Percentiles rank a stretch among this genome's conserved stretches.
Evolutionary conservation across 2,329 filamentous ascomycete genomes (phyloP).

Genomic region (Gyromitra esculenta): DNA sequence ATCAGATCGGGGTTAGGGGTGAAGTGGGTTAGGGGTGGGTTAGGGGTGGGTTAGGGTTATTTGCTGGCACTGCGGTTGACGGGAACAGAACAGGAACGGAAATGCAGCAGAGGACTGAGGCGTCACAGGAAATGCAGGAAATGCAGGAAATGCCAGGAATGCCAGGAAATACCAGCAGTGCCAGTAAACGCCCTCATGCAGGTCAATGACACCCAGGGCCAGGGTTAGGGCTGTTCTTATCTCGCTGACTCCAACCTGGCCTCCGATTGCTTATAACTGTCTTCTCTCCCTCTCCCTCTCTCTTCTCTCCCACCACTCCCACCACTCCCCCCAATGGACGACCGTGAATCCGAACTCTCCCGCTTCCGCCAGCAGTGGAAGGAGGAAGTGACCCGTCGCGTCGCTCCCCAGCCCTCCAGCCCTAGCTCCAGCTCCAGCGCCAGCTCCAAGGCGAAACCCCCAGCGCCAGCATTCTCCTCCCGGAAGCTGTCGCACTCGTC

Average conservation of each 20-base stretch:
- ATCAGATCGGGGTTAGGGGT: conserved; percentile 11
- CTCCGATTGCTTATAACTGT: conserved; percentile 6
- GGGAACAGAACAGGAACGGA: too few relatives aligned
- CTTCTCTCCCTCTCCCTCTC: not conserved
- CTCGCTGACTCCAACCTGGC: not conserved
- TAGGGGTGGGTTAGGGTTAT: not conserved
- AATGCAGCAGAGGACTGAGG: too few relatives aligned
- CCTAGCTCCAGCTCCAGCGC: conserved; percentile 15
- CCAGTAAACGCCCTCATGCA: too few relatives aligned
- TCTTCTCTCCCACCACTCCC: not conserved
- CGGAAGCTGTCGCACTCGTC: conserved; percentile 29
- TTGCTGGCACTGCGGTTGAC: not conserved
- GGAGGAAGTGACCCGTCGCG: conserved; percentile 73
- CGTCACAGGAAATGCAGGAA: not conserved
- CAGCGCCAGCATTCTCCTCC: conserved; percentile 10
- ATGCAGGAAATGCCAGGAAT: not conserved
- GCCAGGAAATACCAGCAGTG: too few relatives aligned
- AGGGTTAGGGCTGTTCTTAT: not conserved
- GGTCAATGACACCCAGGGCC: too few relatives aligned
- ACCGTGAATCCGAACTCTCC: conserved; percentile 75
- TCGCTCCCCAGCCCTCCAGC: conserved; percentile 53
- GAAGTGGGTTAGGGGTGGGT: not conserved
- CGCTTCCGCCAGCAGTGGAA: conserved; percentile 87
- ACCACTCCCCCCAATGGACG: conserved; percentile 58
- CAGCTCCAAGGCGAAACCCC: conserved; percentile 24